Base-by-base conservation (phyloP, 1,284 basidiomycete species). In the Trametes versicolor region DNA sequence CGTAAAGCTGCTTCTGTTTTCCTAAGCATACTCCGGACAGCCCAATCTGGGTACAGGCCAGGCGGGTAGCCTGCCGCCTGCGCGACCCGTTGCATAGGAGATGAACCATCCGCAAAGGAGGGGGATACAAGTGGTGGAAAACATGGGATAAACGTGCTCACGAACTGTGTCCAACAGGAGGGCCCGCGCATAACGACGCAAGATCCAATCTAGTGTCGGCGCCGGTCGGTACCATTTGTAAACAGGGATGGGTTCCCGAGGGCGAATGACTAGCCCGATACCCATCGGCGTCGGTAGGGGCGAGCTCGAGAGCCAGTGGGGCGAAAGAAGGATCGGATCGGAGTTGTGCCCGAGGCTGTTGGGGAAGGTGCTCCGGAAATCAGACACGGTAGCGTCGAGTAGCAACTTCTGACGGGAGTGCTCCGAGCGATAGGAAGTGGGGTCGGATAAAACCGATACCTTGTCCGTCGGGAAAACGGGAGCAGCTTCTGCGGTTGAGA, bases 101-200 rank as follows among this genome's bases (percentile, higher is more conserved):
- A 50, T 36, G 57, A 53, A 45, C 27, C n/a, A 41, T 52, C 17
- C n/a, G 43, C 58, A 13, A 69, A 69, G 0, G 68, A 69, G 2
- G 59, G 66, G 41, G 53, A 64, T n/a, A 70, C 73, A 19, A n/a
- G 63, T 61, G 29, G 58, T 70, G 77, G 65, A 87, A 77, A 60
- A 74, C 73, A 32, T 85, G 3, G 68, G 79, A 27, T 93, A 74
- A 29, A 94, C 86, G 73, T 88, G 85, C 23, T 84, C 84, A 21
- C 93, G 85, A 75, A 90, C 95, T 3, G 88, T 83, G 73, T 96
- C 92, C 17, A 95, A 85, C 13, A 96, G 83, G 2, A 85, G 79
- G 12, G 92, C 90, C 39, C 93, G 89, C 2, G 93, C 93, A 63
- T 86, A 85, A 57, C 85, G 81, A 34, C 92, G 87, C 62, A 93